Evolutionary conservation across 2,329 filamentous ascomycete species (phyloP).

Genomic region (Fusarium miscanthi): DNA sequence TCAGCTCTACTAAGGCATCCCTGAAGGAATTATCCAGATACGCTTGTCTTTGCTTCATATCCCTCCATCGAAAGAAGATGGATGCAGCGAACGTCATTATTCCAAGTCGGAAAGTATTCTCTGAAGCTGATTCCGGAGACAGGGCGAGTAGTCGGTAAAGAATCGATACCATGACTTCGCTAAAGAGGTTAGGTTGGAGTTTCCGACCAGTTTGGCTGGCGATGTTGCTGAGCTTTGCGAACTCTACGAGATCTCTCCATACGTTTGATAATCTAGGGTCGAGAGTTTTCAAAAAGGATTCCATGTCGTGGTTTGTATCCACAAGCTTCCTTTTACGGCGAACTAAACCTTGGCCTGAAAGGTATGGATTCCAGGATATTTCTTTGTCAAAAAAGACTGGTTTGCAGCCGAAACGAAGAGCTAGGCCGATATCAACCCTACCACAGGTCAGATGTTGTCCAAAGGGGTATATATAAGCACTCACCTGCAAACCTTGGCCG

Average conservation of each 20-base stretch:
- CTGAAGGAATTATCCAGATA: constrained; percentile 5
- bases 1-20: not conserved
- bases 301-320: not conserved
- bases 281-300: constrained; percentile 2
- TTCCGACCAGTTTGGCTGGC: constrained; percentile 31
- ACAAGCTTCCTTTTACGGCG: not conserved
- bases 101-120: constrained; percentile 22
- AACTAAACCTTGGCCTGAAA: constrained; percentile 1
- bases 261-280: constrained; percentile 23
- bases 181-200: constrained; percentile 32
- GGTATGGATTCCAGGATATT: constrained; percentile 33
- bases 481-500: constrained; percentile 39
- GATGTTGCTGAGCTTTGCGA: constrained; percentile 30
- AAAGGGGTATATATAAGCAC: fast-evolving
- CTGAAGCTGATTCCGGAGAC: not conserved
- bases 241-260: constrained; percentile 29
- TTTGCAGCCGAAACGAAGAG: constrained; percentile 20
- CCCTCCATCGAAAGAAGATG: constrained; percentile 35
- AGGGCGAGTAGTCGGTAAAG: constrained; percentile 32
- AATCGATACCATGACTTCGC: constrained; percentile 32
- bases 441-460: fast-evolving
- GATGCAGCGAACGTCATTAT: constrained; percentile 20
- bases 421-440: constrained; percentile 32
- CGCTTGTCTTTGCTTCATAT: constrained; percentile 27
- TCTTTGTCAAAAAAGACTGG: constrained; percentile 21